Base-by-base conservation (phyloP, 495 filamentous ascomycete genomes). In the Amniculicola lignicola region DNA sequence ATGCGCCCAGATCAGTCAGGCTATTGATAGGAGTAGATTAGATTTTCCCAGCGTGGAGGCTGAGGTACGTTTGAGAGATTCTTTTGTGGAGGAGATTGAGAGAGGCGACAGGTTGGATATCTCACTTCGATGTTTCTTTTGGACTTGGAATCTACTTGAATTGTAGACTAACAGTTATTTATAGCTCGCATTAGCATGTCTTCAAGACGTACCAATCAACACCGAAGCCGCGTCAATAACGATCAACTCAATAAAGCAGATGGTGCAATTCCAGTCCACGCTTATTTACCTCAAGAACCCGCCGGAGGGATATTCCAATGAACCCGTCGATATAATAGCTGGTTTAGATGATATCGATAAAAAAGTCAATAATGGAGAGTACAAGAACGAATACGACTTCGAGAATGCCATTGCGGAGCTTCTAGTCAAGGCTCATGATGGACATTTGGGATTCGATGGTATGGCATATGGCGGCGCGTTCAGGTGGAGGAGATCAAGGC, bases 221-320 rank as follows among this genome's bases (percentile, higher is more conserved):
- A 24, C 42, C 14, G 23, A 36, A 16, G 66, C 54, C 19, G 68
- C 63, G 16, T 51, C 53, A 10, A 29, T 11, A 1, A 54, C 65
- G 1, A 44, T 69, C 21, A 38, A 54, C 0, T 33, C 12, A 14
- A 9, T 57, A 14, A 59, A 51, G 14, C 44, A 44, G 33, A 43
- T 55, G 51, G 18, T 48, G 19, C 22, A 66, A 40, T 57, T 57
- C 24, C 54, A 55, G 19, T 57, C 62, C 7, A 64, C 67, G 39
- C 23, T 65, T 2, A 44, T 51, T 23, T 68, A 70, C 52, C 43
- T 68, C 2, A 67, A 68, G 28, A 51, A 47, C 18, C 68, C 68
- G 1, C 66, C 66, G 2, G 22, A 57, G 19, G 57, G 59, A 0
- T 70, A 63, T 31, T 28, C 37, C 3, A 53, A 61, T 27, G 58